A percentile compares a stretch with the other conserved stretches of the same genome.
These are phyloP conservation scores for Nemania serpens DNA, from an alignment of 2,329 filamentous ascomycete species.

Conservation along the genomic window DNA sequence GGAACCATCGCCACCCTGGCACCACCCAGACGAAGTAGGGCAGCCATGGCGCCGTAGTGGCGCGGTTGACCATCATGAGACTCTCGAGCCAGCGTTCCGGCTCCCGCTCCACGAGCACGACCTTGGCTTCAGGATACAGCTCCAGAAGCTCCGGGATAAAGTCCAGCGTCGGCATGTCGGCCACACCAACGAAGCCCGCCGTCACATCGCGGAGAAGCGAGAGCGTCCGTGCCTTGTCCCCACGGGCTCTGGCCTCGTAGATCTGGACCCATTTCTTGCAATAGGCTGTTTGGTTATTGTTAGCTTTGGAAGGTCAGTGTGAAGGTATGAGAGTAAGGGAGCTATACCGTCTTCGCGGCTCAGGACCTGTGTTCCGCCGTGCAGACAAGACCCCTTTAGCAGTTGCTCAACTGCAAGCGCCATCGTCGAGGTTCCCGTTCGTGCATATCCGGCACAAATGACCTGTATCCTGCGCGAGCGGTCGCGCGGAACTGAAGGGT, in stretches of 20 bases:
- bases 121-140: constrained; percentile 54
- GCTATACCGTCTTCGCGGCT: constrained; percentile 43
- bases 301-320: background rate
- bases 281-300: constrained; percentile 11
- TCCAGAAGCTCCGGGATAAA: constrained; percentile 52
- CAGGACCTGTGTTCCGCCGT: constrained; percentile 50
- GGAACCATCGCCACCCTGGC: constrained; percentile 26
- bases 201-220: constrained; percentile 43
- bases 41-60: constrained; percentile 26
- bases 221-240: constrained; percentile 38
- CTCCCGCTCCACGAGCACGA: constrained; percentile 49
- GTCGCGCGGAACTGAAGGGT: constrained; percentile 40
- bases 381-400: constrained; percentile 53
- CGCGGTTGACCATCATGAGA: constrained; percentile 29
- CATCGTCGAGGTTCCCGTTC: constrained; percentile 57
- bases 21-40: constrained; percentile 25
- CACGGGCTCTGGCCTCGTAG: constrained; percentile 19
- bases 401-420: constrained; percentile 52
- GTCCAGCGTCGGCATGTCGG: constrained; percentile 49
- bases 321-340: background rate
- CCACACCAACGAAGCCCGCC: constrained; percentile 52
- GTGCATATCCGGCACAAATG: constrained; percentile 49
- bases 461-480: constrained; percentile 44
- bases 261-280: constrained; percentile 27
- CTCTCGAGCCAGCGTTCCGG: constrained; percentile 45